Base-by-base conservation (phyloP, 192 early-diverging fungal genomes). In the Chytriomyces hyalinus region DNA sequence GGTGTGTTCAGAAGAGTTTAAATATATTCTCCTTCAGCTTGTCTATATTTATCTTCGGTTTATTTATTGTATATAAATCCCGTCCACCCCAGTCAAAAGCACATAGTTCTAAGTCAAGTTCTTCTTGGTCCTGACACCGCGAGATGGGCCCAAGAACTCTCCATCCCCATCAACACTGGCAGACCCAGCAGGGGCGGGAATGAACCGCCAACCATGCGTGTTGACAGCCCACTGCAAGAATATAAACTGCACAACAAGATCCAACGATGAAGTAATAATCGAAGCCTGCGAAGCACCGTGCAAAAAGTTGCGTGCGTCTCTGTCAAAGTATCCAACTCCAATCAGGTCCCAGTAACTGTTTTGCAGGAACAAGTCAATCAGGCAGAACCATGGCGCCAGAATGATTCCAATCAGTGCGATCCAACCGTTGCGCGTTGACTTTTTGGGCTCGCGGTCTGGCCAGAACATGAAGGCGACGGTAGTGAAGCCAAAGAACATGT, bases 351-450 rank as follows among this genome's bases (percentile, higher is more conserved):
- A 65, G 63, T 65, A 65, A 15, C 11, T 22, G 63, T 65, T 65
- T 65, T 65, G 63, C 20, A 65, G 17, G 28, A 65, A 65, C 63
- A 65, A 28, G 26, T 65, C 63, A 17, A 65, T 28, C 10, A 65
- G 28, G 28, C 63, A 65, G 28, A 65, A 65, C 63, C 63, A 65
- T 3, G 63, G 63, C 3, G 63, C 26, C 63, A 28, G 11, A 65
- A 65, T 65, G 28, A 65, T 65, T n/a, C 63, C 63, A 17, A 28
- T 28, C 20, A 65, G 63, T 13, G 63, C 63, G 28, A 65, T 24
- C 17, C 17, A 36, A 1, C 63, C 63, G 63, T 65, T 65, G 20
- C 63, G 17, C 28, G 2, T 15, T 22, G n/a, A 22, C 63, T 17
- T 28, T 28, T 65, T 65, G 20, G 63, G 63, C 10, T 65, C 26